phyloP scores from a whole-genome alignment of 768 basidiomycete species.

The Rhizopogon salebrosus region DNA sequence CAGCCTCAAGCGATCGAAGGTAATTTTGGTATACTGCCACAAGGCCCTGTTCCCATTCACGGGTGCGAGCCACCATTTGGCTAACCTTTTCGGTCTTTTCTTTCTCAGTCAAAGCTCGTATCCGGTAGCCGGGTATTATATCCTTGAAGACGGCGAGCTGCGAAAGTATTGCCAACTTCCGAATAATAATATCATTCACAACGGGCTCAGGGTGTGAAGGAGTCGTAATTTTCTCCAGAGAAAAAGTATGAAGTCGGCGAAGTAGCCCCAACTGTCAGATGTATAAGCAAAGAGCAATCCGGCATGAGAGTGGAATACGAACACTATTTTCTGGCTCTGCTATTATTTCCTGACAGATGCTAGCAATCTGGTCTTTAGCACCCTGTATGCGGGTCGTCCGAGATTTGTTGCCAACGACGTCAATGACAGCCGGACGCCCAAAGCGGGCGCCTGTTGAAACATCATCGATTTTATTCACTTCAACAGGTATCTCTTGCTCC shows the following conservation, averaged over 20 bases:
- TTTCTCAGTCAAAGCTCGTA: constrained; percentile 83
- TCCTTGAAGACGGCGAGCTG: constrained; percentile 95
- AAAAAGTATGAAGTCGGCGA: constrained; percentile 84
- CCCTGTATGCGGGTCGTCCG: constrained; percentile 61
- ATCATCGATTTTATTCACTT: constrained; percentile 48
- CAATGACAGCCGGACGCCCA: constrained; percentile 75
- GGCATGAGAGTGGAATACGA: constrained; percentile 25
- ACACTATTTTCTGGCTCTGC: constrained; percentile 95
- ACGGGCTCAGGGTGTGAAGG: constrained; percentile 67
- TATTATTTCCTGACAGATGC: constrained; percentile 89
- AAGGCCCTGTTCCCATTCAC: constrained; percentile 96
- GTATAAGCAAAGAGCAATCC: constrained; percentile 5
- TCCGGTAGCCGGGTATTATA: constrained; percentile 92
- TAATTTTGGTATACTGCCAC: constrained; percentile 86
- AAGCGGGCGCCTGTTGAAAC: constrained; percentile 82
- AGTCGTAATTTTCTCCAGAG: constrained; percentile 68
- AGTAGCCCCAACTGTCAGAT: constrained; percentile 73
- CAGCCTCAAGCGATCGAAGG: constrained; percentile 77
- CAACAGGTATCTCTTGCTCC: constrained; percentile 21
- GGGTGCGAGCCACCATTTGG: constrained; percentile 82
- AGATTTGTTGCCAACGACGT: constrained; percentile 63
- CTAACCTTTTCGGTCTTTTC: constrained; percentile 93
- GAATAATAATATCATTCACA: constrained; percentile 73
- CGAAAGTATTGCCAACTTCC: constrained; percentile 84
- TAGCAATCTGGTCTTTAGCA: constrained; percentile 93